These are phyloP conservation scores for Aureobasidium mangrovei DNA, from an alignment of 2,329 filamentous ascomycete species.

Conservation along the genomic window DNA sequence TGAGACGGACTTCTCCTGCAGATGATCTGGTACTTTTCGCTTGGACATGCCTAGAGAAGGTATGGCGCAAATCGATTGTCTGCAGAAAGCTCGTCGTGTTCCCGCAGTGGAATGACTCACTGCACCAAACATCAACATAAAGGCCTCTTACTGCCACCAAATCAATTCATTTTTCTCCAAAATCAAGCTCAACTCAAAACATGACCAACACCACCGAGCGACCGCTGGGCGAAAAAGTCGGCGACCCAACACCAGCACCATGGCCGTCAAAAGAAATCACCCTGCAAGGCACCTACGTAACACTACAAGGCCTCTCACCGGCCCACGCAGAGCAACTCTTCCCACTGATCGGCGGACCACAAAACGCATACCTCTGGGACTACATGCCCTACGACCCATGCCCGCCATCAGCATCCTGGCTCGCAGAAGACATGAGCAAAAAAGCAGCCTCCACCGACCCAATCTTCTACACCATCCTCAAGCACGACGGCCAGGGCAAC, in stretches of 20 bases:
- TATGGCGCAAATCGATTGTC: too few relatives aligned
- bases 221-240: not conserved
- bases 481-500: slow-evolving; percentile 18
- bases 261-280: slow-evolving; percentile 5
- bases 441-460: slow-evolving; percentile 27
- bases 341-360: slow-evolving; percentile 14
- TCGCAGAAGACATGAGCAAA: slow-evolving; percentile 23
- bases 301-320: slow-evolving; percentile 12
- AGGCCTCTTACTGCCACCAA: too few relatives aligned
- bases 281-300: slow-evolving; percentile 15
- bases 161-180: too few relatives aligned
- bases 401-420: slow-evolving; percentile 15
- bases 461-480: slow-evolving; percentile 39
- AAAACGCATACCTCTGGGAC: slow-evolving; percentile 30
- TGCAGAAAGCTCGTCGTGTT: too few relatives aligned
- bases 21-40: too few relatives aligned
- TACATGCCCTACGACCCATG: slow-evolving; percentile 36
- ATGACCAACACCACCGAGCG: slow-evolving; percentile 8
- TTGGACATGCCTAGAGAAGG: too few relatives aligned
- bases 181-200: not conserved
- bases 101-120: too few relatives aligned
- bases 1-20: too few relatives aligned
- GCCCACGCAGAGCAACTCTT: slow-evolving; percentile 15
- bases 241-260: slow-evolving; percentile 4
- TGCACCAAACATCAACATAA: too few relatives aligned